These are phyloP conservation scores for Sclerotinia borealis DNA, from an alignment of 2,329 filamentous ascomycete species.

Conservation along the genomic window DNA sequence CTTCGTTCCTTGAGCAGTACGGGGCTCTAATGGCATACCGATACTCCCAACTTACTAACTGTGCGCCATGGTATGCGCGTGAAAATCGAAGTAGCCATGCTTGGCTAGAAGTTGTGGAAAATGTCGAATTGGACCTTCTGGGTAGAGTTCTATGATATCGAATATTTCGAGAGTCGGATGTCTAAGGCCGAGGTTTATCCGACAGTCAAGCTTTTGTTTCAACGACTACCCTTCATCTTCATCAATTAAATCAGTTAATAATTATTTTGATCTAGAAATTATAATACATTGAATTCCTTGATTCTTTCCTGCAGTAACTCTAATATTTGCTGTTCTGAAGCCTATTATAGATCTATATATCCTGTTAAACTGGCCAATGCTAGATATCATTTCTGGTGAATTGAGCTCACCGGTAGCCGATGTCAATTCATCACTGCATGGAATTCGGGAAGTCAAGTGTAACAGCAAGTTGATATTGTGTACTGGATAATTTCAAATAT, in stretches of 20 bases:
- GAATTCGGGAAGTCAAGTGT: too few relatives aligned
- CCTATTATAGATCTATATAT: background rate
- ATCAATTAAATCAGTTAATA: too few relatives aligned
- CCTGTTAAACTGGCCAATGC: background rate
- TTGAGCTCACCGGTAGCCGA: background rate
- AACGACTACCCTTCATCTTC: background rate
- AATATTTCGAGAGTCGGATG: constrained; percentile 8
- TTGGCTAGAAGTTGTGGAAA: constrained; percentile 8
- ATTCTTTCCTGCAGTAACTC: background rate
- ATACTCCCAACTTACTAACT: constrained; percentile 15
- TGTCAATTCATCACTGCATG: background rate
- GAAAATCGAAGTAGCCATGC: constrained; percentile 24
- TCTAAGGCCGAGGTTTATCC: constrained; percentile 3
- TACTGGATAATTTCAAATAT: too few relatives aligned
- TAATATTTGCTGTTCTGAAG: background rate
- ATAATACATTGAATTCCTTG: background rate
- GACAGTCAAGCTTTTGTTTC: background rate
- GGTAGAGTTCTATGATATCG: constrained; percentile 5
- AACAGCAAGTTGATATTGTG: too few relatives aligned
- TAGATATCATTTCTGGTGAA: background rate
- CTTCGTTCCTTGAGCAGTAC: background rate
- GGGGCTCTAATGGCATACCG: constrained; percentile 8
- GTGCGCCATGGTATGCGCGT: constrained; percentile 25
- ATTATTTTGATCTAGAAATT: background rate
- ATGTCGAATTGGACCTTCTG: background rate